These are phyloP conservation scores for Talaromyces sp. DNA, from an alignment of 2,329 filamentous ascomycete species.

Conservation along the genomic window DNA sequence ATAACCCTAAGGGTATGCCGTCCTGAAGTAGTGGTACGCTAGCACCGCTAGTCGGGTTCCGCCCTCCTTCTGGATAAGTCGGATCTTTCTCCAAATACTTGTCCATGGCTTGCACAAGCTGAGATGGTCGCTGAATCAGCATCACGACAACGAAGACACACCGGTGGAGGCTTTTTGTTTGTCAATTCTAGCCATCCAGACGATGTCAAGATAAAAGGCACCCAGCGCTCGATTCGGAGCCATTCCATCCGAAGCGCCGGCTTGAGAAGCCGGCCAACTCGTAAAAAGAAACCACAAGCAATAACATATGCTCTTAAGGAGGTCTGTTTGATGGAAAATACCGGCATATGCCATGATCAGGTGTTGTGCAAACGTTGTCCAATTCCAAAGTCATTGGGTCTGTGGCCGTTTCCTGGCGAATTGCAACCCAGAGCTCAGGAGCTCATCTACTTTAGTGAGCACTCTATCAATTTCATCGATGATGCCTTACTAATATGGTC, in stretches of 20 bases:
- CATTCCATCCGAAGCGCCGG: conserved; percentile 19
- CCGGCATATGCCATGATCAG: too few species aligned
- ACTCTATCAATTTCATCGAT: background rate
- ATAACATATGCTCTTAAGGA: conserved; percentile 17
- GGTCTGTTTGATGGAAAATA: background rate
- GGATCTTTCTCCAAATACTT: background rate
- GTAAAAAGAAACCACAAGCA: background rate
- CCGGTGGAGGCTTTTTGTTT: conserved; percentile 8
- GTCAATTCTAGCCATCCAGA: conserved; percentile 17
- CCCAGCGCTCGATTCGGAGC: conserved; percentile 18
- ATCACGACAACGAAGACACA: background rate
- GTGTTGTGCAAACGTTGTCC: background rate
- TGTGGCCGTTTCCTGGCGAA: conserved; percentile 17
- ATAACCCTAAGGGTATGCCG: background rate
- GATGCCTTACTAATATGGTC: background rate
- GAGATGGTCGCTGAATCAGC: conserved; percentile 1
- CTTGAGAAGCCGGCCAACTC: conserved; percentile 16
- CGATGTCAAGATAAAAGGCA: conserved; percentile 14
- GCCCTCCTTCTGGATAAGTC: background rate
- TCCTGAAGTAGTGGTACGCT: background rate
- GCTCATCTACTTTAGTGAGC: conserved; percentile 20
- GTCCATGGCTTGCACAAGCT: background rate
- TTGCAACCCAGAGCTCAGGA: conserved; percentile 16
- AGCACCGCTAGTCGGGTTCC: background rate
- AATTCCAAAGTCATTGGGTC: conserved; percentile 6